Conservation (phyloP, 78 protist genomes). For the Anaeramoeba flamelloides region DNA sequence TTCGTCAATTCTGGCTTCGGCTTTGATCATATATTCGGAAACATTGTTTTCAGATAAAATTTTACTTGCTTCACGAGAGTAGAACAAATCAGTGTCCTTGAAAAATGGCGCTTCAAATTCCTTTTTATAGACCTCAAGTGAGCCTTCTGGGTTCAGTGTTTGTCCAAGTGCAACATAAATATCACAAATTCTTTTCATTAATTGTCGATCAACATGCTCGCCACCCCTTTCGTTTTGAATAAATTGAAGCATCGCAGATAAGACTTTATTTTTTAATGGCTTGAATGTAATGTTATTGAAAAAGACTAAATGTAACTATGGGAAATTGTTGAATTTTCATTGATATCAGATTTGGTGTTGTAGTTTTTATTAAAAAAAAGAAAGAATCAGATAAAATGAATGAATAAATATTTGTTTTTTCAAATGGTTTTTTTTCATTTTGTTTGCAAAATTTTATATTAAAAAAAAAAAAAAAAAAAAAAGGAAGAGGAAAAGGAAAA, state of each 20-base stretch:
- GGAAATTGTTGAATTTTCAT: too few relatives aligned
- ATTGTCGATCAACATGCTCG: slow-evolving; percentile 33
- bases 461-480: too few relatives aligned
- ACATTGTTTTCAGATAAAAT: slow-evolving; percentile 41
- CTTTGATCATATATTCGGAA: slow-evolving; percentile 53
- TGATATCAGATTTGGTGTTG: too few relatives aligned
- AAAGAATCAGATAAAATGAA: too few relatives aligned
- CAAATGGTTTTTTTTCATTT: too few relatives aligned
- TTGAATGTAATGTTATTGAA: slow-evolving; percentile 48
- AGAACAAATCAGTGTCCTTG: slow-evolving; percentile 41
- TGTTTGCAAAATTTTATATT: too few relatives aligned
- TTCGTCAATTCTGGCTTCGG: slow-evolving; percentile 41
- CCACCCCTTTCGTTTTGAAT: slow-evolving; percentile 51
- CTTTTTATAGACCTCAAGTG: slow-evolving; percentile 34
- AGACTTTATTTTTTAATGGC: slow-evolving; percentile 34
- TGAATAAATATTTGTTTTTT: too few relatives aligned
- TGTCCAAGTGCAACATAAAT: slow-evolving; percentile 14
- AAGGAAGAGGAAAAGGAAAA: too few relatives aligned
- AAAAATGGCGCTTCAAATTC: slow-evolving; percentile 40
- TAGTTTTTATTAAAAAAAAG: too few relatives aligned
- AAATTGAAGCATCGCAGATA: slow-evolving; percentile 36
- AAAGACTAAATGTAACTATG: slow-evolving; percentile 37
- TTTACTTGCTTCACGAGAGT: slow-evolving; percentile 30
- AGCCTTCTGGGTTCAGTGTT: slow-evolving; percentile 38
- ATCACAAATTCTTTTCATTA: slow-evolving; percentile 35